These are phyloP conservation scores for Aspergillus heteromorphus DNA, from an alignment of 495 filamentous ascomycete genomes.

Conservation along the genomic window DNA sequence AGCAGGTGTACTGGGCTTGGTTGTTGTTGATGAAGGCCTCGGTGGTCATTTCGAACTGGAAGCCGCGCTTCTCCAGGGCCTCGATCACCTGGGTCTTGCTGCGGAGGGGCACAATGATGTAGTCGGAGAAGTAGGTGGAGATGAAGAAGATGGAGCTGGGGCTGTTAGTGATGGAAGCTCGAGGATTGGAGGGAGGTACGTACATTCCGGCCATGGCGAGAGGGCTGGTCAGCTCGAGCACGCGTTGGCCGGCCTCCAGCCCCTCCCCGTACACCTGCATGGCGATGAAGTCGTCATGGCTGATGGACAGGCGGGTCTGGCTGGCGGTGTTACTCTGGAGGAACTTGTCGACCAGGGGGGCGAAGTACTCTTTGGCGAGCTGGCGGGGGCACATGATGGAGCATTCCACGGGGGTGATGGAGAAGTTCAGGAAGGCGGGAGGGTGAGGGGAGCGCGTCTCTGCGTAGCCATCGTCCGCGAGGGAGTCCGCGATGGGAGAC, in stretches of 20 bases:
- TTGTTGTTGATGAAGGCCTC: constrained; percentile 60
- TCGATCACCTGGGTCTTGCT: constrained; percentile 66
- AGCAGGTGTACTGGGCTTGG: constrained; percentile 12
- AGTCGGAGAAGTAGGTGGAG: constrained; percentile 96
- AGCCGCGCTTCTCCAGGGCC: constrained; percentile 73
- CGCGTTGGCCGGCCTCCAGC: constrained; percentile 87
- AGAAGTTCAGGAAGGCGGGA: constrained; percentile 87
- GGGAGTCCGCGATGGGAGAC: constrained; percentile 25
- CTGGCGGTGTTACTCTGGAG: constrained; percentile 23
- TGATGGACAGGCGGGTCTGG: constrained; percentile 60
- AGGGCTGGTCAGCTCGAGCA: constrained; percentile 86
- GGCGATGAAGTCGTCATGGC: constrained; percentile 76
- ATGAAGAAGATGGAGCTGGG: constrained; percentile 90
- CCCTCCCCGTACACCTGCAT: constrained; percentile 85
- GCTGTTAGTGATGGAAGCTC: constrained; percentile 3
- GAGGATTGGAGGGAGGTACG: constrained; percentile 18
- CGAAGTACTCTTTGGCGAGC: constrained; percentile 68
- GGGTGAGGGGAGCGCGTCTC: constrained; percentile 33
- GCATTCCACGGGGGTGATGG: constrained; percentile 87
- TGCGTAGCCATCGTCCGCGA: constrained; percentile 23
- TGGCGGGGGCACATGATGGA: constrained; percentile 80
- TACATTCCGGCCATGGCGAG: constrained; percentile 88
- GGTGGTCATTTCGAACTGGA: constrained; percentile 71
- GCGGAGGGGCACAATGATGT: constrained; percentile 82
- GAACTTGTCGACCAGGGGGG: constrained; percentile 55